Evolutionary conservation across 768 basidiomycete species (phyloP), one percentile per base, ranked within the genome.

Genomic region (Chalciporus pseudorubinellus): DNA sequence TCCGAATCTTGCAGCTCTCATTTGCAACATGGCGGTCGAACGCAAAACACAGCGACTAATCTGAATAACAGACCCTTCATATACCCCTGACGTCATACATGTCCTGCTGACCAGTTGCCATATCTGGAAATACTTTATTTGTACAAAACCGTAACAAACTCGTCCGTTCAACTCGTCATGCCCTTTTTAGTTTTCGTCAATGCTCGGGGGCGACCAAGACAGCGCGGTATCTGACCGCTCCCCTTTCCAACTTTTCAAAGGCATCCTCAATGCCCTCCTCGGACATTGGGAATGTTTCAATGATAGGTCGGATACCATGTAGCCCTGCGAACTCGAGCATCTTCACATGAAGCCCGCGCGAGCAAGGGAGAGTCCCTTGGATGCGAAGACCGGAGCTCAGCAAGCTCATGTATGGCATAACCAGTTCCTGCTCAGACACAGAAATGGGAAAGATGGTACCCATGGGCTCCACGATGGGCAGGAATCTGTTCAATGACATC

Each of bases 281-380:
- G 10, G 51, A 63, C 59, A 74, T 55, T 6, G 65, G 56, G 41
- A 74, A 73, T 45, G 59, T 51, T 31, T 74, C 64, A 20, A 67
- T 56, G 4, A 71, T 48, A 2, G 73, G 68, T 6, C 42, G 48
- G 34, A 72, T 58, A 0, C 43, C 41, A 34, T 74, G 63, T 28
- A 58, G 10, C 7, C 68, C 72, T 0, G 69, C 67, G 16, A 74
- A 74, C 16, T 57, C 60, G 28, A 74, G 46, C 69, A 72, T 74
- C 53, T 62, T 63, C 44, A 36, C 24, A 19, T 70, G 68, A 6
- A 53, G 10, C 12, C 61, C 66, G 4, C 68, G 61, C 20, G 70
- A 66, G 47, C 63, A 53, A 29, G 57, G 54, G 42, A 60, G 11
- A 44, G 26, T 29, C 5, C 66, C 66, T 19, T 70, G 68, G n/a